Percentiles rank a stretch among this genome's conserved stretches.
These are phyloP conservation scores for Ammopiptanthus mongolicus DNA, from an alignment of 306 rosid species.

Conservation along the genomic window DNA sequence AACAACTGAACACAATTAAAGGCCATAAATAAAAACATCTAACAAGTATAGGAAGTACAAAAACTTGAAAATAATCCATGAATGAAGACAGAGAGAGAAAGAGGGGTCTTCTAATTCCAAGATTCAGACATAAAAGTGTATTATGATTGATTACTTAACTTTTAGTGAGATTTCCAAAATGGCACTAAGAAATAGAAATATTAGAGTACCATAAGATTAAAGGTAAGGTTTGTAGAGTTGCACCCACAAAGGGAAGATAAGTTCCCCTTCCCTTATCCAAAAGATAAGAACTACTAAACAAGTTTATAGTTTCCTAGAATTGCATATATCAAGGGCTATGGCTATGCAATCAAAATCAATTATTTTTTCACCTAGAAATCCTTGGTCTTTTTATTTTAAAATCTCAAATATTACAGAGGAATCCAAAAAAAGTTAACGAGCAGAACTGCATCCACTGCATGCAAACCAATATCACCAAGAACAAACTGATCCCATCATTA, in stretches of 20 bases:
- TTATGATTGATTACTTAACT: background rate
- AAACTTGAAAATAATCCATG: background rate
- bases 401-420: background rate
- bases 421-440: background rate
- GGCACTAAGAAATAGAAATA: background rate
- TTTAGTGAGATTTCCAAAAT: background rate
- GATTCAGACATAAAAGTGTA: background rate
- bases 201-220: background rate
- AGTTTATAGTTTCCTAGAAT: background rate
- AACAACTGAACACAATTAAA: background rate
- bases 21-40: background rate
- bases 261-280: background rate
- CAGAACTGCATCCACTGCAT: background rate
- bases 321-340: background rate
- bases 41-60: background rate
- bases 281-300: background rate
- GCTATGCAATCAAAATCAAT: background rate
- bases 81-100: background rate
- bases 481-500: background rate
- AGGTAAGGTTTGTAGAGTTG: background rate
- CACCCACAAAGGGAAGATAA: background rate
- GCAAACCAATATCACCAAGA: background rate
- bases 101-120: background rate
- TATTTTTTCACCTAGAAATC: background rate
- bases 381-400: background rate